Percentiles rank a stretch among this genome's conserved stretches.
Conservation (phyloP, 208 protist genomes). For the Leishmania guyanensis region DNA sequence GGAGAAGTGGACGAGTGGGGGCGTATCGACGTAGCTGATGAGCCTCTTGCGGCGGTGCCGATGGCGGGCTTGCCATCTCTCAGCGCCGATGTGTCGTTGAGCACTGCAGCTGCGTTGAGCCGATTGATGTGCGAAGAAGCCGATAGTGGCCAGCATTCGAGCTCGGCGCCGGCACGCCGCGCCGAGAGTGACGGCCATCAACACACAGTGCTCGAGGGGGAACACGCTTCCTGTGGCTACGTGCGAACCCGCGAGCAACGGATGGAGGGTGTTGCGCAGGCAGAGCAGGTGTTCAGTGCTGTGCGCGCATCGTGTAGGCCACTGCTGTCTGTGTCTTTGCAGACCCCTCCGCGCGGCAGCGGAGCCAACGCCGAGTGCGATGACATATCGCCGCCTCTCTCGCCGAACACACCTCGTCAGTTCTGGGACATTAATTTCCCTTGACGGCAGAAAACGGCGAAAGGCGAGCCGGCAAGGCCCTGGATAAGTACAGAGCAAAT, state of each 20-base stretch:
- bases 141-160: neutral
- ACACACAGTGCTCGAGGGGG: neutral
- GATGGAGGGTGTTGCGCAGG: constrained; percentile 1
- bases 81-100: constrained; percentile 13
- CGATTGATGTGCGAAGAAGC: neutral
- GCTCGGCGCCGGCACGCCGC: neutral
- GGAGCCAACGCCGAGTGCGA: neutral
- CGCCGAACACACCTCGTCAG: constrained; percentile 50
- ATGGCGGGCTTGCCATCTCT: constrained; percentile 25
- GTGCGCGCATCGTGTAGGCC: constrained; percentile 15
- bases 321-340: neutral
- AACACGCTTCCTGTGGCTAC: constrained; percentile 4
- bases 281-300: constrained; percentile 18
- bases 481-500: neutral
- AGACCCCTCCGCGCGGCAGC: neutral
- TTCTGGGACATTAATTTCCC: constrained; percentile 81
- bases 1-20: neutral
- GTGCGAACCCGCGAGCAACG: constrained; percentile 30
- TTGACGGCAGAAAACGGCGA: neutral
- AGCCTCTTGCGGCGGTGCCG: neutral
- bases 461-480: neutral
- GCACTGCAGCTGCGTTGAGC: constrained; percentile 1
- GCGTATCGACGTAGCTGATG: too few relatives aligned
- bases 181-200: neutral
- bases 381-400: neutral